Percentiles rank a stretch among this genome's conserved stretches.
Evolutionary conservation across 441 rosid genomes (phyloP).

Genomic region (Cnidoscolus chayamansa): DNA sequence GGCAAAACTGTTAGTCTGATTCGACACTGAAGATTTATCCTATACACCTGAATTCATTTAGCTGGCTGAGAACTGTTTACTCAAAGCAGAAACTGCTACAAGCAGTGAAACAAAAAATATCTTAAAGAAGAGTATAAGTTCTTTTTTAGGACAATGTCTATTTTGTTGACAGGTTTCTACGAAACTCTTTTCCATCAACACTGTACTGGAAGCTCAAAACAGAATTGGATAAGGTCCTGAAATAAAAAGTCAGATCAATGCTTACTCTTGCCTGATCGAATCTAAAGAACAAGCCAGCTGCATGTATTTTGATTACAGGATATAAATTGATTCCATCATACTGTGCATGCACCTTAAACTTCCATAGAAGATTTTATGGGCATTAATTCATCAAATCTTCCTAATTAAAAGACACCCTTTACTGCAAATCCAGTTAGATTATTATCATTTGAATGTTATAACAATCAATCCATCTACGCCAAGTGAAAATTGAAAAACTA

Average conservation of each 20-base stretch:
- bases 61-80: background rate
- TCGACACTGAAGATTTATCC: background rate
- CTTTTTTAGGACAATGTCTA: background rate
- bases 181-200: background rate
- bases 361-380: background rate
- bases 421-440: background rate
- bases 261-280: conserved; percentile 1
- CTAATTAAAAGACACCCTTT: background rate
- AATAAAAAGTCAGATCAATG: background rate
- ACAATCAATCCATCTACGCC: background rate
- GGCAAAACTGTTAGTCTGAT: background rate
- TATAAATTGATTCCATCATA: background rate
- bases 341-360: background rate
- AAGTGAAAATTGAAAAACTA: background rate
- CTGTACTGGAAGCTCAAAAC: background rate
- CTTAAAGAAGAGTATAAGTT: too few species aligned
- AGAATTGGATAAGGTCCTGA: background rate
- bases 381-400: background rate
- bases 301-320: background rate
- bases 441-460: background rate
- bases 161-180: background rate
- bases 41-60: background rate
- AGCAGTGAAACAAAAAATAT: background rate
- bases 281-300: background rate
- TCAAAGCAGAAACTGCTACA: background rate